Conservation (phyloP, 371 early-diverging fungal species). For the Rhizopus microsporus region DNA sequence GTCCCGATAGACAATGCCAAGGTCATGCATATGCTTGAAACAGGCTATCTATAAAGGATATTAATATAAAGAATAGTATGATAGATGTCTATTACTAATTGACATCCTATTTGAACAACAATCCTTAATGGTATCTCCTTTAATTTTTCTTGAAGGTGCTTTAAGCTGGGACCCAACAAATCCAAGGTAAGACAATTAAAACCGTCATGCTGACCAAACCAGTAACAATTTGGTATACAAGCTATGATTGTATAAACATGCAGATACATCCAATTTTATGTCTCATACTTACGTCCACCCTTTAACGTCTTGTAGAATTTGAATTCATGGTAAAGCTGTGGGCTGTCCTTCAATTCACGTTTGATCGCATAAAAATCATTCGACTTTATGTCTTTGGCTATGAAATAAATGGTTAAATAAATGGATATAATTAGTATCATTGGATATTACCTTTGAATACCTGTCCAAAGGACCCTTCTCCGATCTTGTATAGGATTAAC, state of each 20-base stretch:
- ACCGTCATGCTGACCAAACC: conserved; percentile 90
- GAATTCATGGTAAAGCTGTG: conserved; percentile 58
- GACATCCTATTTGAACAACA: conserved; percentile 51
- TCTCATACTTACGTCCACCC: conserved; percentile 52
- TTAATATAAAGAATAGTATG: neutral
- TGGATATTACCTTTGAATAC: conserved; percentile 55
- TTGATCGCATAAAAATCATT: conserved; percentile 58
- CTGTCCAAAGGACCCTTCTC: conserved; percentile 66
- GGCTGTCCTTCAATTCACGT: conserved; percentile 48
- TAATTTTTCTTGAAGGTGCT: conserved; percentile 70
- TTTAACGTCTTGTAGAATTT: conserved; percentile 51
- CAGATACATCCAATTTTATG: neutral
- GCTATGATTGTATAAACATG: conserved; percentile 28
- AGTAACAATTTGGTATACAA: conserved; percentile 84
- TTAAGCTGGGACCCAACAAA: conserved; percentile 92
- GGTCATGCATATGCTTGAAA: conserved; percentile 89
- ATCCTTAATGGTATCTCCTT: conserved; percentile 43
- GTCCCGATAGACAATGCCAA: conserved; percentile 93
- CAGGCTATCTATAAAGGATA: conserved; percentile 60
- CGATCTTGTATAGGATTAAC: conserved; percentile 59
- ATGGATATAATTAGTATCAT: conserved; percentile 4
- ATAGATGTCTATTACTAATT: conserved; percentile 39
- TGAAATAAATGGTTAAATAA: conserved; percentile 1
- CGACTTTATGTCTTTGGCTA: conserved; percentile 48
- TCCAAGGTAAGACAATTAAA: conserved; percentile 95